These are phyloP conservation scores for Thelonectria blattea DNA, from an alignment of 2,329 filamentous ascomycete species.

Conservation along the genomic window DNA sequence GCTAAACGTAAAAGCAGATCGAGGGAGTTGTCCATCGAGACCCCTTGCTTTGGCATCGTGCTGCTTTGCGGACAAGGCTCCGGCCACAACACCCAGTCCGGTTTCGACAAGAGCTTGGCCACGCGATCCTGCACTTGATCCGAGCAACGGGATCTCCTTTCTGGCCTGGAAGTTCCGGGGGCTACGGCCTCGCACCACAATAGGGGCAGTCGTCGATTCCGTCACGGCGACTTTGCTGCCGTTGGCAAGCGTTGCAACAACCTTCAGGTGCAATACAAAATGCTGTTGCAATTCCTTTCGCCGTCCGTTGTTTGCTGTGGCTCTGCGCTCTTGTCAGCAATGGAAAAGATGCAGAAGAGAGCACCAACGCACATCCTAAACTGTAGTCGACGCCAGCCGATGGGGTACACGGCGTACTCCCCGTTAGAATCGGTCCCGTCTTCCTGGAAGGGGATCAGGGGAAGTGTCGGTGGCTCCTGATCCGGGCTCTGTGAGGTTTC, in stretches of 20 bases:
- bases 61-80: constrained; percentile 60
- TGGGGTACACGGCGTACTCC: constrained; percentile 88
- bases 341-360: background rate
- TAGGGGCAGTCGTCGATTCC: constrained; percentile 85
- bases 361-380: constrained; percentile 72
- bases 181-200: constrained; percentile 92
- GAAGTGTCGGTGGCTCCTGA: constrained; percentile 85
- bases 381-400: constrained; percentile 92
- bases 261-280: constrained; percentile 87
- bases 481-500: constrained; percentile 70
- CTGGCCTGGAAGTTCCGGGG: constrained; percentile 93
- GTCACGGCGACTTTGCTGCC: constrained; percentile 82
- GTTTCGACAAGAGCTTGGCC: constrained; percentile 75
- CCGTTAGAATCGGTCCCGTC: constrained; percentile 67
- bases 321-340: constrained; percentile 54
- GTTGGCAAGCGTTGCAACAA: constrained; percentile 81
- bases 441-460: constrained; percentile 72
- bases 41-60: constrained; percentile 58
- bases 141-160: constrained; percentile 88
- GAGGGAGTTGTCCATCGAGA: constrained; percentile 61
- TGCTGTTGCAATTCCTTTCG: constrained; percentile 96
- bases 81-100: constrained; percentile 65
- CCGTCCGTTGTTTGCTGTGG: constrained; percentile 94
- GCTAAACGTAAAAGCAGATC: constrained; percentile 64
- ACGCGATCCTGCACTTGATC: constrained; percentile 76